Evolutionary conservation across 352 stramenopile genomes (phyloP).

Genomic region (Phytopythium boreale): DNA sequence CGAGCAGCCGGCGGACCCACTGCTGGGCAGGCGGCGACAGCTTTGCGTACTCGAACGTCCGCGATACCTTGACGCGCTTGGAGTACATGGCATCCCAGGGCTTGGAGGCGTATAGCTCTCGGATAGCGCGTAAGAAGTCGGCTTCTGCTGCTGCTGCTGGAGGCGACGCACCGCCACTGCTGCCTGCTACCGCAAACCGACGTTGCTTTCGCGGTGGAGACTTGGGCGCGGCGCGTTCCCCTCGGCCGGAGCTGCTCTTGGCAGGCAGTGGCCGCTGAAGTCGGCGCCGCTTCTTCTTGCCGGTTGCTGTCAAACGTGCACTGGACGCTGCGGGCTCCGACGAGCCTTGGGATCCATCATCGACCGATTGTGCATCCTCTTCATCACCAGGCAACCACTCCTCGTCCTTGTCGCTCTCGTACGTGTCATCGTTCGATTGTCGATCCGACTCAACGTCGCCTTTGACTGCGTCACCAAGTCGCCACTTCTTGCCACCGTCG

Average conservation of each 20-base stretch:
- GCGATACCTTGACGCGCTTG: neutral
- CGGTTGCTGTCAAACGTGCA: too few species aligned
- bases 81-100: neutral
- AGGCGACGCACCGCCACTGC: neutral
- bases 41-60: neutral
- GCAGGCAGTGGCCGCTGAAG: neutral
- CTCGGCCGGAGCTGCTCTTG: neutral
- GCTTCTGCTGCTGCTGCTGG: neutral
- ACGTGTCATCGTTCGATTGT: neutral
- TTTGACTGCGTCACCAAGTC: too few species aligned
- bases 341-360: too few species aligned
- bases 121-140: neutral
- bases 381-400: neutral
- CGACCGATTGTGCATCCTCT: too few species aligned
- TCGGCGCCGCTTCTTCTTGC: neutral
- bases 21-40: neutral
- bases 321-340: too few species aligned
- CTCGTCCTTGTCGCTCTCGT: neutral
- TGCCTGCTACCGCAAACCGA: neutral
- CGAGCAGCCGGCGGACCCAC: neutral
- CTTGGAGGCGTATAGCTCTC: neutral
- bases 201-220: neutral
- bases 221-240: neutral
- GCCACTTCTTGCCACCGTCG: too few species aligned
- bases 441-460: neutral